Evolutionary conservation across 2,329 filamentous ascomycete species (phyloP).

Genomic region (Grosmannia serpens): DNA sequence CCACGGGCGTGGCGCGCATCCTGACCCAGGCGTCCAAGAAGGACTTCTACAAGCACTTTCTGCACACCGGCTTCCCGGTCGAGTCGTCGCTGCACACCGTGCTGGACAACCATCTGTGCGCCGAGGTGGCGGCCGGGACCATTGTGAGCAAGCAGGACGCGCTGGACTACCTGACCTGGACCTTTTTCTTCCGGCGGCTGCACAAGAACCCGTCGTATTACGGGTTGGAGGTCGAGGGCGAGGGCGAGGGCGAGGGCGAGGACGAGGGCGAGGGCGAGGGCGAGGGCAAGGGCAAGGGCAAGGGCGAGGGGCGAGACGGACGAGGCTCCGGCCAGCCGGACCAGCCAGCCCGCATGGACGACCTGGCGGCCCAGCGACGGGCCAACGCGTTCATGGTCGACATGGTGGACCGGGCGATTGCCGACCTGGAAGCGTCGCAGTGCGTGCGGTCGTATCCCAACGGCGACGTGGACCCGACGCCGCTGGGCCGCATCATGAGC

Average conservation of each 20-base stretch:
- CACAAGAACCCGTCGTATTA: conserved; percentile 99
- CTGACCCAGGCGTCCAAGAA: conserved; percentile 98
- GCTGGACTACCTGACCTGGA: conserved; percentile 96
- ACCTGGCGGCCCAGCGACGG: conserved; percentile 64
- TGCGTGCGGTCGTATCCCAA: conserved; percentile 77
- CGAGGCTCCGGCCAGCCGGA: too few relatives aligned
- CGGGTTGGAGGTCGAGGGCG: conserved; percentile 81
- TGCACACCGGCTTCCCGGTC: conserved; percentile 95
- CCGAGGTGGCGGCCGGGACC: conserved; percentile 87
- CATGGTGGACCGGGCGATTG: conserved; percentile 77
- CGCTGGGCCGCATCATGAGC: conserved; percentile 95
- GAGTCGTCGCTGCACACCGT: conserved; percentile 95
- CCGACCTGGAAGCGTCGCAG: conserved; percentile 69
- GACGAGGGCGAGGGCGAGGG: background rate
- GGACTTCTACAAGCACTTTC: conserved; percentile 98
- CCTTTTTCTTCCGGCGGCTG: conserved; percentile 93
- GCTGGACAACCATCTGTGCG: conserved; percentile 89
- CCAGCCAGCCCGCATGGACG: too few relatives aligned
- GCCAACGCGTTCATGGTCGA: conserved; percentile 93
- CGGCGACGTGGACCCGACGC: conserved; percentile 79
- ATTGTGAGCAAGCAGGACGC: conserved; percentile 93
- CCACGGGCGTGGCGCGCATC: conserved; percentile 88
- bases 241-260: conserved; percentile 39
- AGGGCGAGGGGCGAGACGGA: background rate
- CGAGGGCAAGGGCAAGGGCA: background rate